Percentiles rank a stretch among this genome's conserved stretches.
These are phyloP conservation scores for Naganishia randhawae DNA, from an alignment of 768 basidiomycete genomes.

Conservation along the genomic window DNA sequence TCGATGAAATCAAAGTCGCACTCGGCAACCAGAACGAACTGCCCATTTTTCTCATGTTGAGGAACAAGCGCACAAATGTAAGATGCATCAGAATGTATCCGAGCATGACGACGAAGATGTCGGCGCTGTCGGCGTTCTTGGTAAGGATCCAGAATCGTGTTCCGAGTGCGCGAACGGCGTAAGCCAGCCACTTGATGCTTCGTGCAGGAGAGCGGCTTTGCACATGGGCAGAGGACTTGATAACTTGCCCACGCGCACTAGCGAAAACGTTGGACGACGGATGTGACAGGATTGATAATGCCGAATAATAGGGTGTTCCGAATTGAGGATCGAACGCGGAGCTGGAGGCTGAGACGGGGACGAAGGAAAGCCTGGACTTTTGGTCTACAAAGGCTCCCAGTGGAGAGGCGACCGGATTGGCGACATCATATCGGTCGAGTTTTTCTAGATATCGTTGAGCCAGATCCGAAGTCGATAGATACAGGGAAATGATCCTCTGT, in stretches of 20 bases:
- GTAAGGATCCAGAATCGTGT: slow-evolving; percentile 80
- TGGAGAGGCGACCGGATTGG: not conserved
- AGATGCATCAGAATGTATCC: slow-evolving; percentile 95
- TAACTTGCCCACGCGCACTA: slow-evolving; percentile 24
- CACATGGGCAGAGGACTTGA: not conserved
- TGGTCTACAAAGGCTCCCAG: not conserved
- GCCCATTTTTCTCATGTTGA: slow-evolving; percentile 80
- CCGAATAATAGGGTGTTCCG: slow-evolving; percentile 12
- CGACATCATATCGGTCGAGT: not conserved
- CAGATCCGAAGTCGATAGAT: slow-evolving; percentile 33
- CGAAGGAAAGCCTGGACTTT: slow-evolving; percentile 13
- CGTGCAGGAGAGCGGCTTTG: slow-evolving; percentile 43
- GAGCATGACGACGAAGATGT: slow-evolving; percentile 87
- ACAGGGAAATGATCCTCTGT: slow-evolving; percentile 33
- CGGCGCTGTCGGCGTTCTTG: slow-evolving; percentile 91
- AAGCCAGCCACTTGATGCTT: slow-evolving; percentile 81
- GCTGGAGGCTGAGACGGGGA: not conserved
- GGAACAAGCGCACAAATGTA: slow-evolving; percentile 86
- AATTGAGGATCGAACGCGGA: not conserved
- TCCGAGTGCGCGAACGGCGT: slow-evolving; percentile 71
- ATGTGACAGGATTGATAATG: slow-evolving; percentile 10
- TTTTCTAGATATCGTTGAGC: slow-evolving; percentile 13
- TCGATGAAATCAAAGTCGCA: slow-evolving; percentile 73
- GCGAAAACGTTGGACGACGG: slow-evolving; percentile 32
- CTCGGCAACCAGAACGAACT: slow-evolving; percentile 66